Evolutionary conservation across 192 early-diverging fungal genomes (phyloP), one percentile per base, ranked within the genome.

Genomic region (Podochytrium sp.): DNA sequence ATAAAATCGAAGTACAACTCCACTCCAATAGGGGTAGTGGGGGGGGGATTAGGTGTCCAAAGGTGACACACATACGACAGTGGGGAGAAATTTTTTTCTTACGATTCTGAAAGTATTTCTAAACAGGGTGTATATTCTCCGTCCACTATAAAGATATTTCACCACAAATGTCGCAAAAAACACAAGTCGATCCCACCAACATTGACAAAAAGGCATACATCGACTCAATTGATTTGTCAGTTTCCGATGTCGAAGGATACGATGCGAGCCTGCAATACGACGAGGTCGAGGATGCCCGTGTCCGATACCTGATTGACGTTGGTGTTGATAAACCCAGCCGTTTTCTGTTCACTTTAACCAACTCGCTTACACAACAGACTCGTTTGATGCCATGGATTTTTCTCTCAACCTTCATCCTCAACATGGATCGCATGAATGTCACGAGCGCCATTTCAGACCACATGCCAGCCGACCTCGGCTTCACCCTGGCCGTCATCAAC

Each of bases 341-440:
- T 20, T 20, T 27, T 30, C 29, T 14, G 18, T 29, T 20, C 20
- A 27, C 23, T 30, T 14, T n/a, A n/a, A 57, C 1, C 29, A 30
- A 14, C 55, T 57, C 20, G 14, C 29, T 56, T 29, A 25, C 12
- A 56, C 27, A 25, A 2, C 55, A 72, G 70, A 7, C 27, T 16
- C 70, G 70, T 58, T 38, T 72, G 18, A 72, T 72, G 70, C 70
- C 70, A 12, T 72, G 55, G 57, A 72, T 72, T 49, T 58, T 72
- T 1, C 61, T 72, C 34, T 72, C 70, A 0, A 72, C 70, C 14
- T 72, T 72, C 59, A 72, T 72, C 6, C 34, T 72, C 2, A 72
- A 72, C 41, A 72, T 72, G 70, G 70, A 72, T 32, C 70, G 70
- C 38, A 72, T 58, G 23, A 72, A 72, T 58, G 5, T 72, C 41